phyloP scores from a whole-genome alignment of 345 rosid species.

The Citrus reticulata region DNA sequence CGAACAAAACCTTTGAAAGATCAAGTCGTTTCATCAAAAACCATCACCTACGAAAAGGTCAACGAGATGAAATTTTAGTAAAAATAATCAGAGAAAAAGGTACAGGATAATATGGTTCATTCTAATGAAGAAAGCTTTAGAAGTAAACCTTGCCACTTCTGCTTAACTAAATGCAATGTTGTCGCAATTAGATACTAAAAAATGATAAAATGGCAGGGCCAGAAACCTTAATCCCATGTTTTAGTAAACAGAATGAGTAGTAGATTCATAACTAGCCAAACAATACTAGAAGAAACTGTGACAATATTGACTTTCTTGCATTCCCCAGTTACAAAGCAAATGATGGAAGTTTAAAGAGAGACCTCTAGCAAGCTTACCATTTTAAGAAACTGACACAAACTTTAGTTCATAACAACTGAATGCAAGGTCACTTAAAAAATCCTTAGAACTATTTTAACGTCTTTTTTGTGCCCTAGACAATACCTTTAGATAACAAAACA shows the following conservation, averaged over 20 bases:
- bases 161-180: neutral
- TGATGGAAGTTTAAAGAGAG: neutral
- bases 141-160: neutral
- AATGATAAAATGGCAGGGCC: neutral
- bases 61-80: slow-evolving; percentile 5
- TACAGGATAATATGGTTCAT: neutral
- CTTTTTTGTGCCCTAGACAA: neutral
- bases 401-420: neutral
- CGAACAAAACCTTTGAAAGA: slow-evolving; percentile 20
- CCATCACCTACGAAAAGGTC: slow-evolving; percentile 43
- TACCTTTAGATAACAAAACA: neutral
- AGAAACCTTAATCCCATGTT: neutral
- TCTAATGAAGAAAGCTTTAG: neutral
- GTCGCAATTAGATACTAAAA: neutral
- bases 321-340: neutral
- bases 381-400: neutral
- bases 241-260: neutral
- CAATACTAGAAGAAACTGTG: neutral
- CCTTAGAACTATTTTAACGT: neutral
- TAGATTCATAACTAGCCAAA: neutral
- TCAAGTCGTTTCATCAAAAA: slow-evolving; percentile 60
- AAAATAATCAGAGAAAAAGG: neutral
- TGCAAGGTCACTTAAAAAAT: neutral
- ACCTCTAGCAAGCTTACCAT: neutral
- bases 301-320: neutral